Evolutionary conservation across 768 basidiomycete genomes (phyloP).

Genomic region (Tricholoma hemisulphureum): DNA sequence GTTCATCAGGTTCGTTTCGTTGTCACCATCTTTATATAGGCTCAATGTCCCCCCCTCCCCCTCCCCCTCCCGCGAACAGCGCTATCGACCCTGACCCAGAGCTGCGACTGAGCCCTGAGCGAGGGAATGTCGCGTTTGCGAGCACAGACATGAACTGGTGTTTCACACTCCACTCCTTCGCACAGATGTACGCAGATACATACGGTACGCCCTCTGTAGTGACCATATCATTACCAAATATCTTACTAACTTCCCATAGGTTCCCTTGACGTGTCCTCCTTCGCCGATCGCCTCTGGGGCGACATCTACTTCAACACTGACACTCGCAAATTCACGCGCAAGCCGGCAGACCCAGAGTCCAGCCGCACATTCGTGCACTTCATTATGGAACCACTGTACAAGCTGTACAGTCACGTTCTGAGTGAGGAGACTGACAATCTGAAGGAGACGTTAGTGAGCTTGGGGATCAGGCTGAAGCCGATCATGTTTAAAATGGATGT

Average conservation of each 20-base stretch:
- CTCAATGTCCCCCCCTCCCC: slow-evolving; percentile 8
- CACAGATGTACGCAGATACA: slow-evolving; percentile 93
- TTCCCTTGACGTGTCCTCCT: slow-evolving; percentile 75
- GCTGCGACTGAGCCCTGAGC: slow-evolving; percentile 87
- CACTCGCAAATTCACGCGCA: slow-evolving; percentile 86
- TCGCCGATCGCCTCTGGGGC: slow-evolving; percentile 94
- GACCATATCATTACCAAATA: not conserved
- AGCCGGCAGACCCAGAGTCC: slow-evolving; percentile 74
- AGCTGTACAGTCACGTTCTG: slow-evolving; percentile 92
- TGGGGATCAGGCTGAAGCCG: slow-evolving; percentile 86
- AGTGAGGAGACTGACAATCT: slow-evolving; percentile 92
- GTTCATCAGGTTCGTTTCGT: slow-evolving; percentile 73
- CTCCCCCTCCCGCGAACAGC: slow-evolving; percentile 39
- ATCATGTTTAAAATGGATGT: slow-evolving; percentile 99
- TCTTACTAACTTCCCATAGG: slow-evolving; percentile 43
- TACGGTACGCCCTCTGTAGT: slow-evolving; percentile 54
- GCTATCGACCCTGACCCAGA: slow-evolving; percentile 87
- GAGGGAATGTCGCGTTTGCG: slow-evolving; percentile 95
- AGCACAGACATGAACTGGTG: slow-evolving; percentile 98
- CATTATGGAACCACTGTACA: slow-evolving; percentile 94
- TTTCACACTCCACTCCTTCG: slow-evolving; percentile 92
- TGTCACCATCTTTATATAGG: not conserved
- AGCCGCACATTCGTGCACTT: slow-evolving; percentile 92
- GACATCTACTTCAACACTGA: slow-evolving; percentile 92
- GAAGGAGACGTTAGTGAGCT: slow-evolving; percentile 68